Base-by-base conservation (phyloP, 371 early-diverging fungal genomes). In the Rhizopus delemar region DNA sequence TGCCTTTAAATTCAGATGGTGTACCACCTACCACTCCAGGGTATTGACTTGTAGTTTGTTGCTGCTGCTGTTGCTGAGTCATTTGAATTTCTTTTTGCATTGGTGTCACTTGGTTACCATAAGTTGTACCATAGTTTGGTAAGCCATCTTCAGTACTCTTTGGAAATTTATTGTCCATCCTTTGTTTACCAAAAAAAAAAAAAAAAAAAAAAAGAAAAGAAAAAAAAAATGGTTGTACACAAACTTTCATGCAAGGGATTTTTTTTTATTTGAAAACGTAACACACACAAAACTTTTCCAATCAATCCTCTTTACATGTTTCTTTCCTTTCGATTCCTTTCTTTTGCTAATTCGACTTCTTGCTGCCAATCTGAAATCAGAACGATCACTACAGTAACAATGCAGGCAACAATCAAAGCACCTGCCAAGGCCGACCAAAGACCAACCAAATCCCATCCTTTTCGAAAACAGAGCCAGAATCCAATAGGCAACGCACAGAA, bases 401-500 rank as follows among this genome's bases (percentile, higher is more conserved):
- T 15, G 48, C 57, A 56, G 9, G 68, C 68, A 49, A 45, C 60
- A 16, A 72, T 41, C 33, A 71, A 46, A 4, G 75, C 51, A 1
- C 62, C 51, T 1, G 62, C 52, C 35, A 88, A 57, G 2, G 86
- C 84, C 29, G 60, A 56, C 91, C 91, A 91, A 9, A 91, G 66
- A 29, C 91, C 91, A n/a, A 56, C 46, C 13, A 90, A 70, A 12
- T 82, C 81, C 76, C 80, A 74, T 7, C 58, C 62, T n/a, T 63
- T 43, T 22, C 69, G 60, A 70, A 88, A 87, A 29, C 86, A 83
- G 59, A 88, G 58, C 22, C 69, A 70, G 31, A 86, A 75, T 5
- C 88, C 89, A 22, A 87, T 55, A 4, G 91, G 91, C 35, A 91
- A 70, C 5, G 85, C 88, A 12, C 84, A 66, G 28, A 86, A 15